Evolutionary conservation across 768 basidiomycete species (phyloP).

Genomic region (Cystobasidiopsis lactophilus): DNA sequence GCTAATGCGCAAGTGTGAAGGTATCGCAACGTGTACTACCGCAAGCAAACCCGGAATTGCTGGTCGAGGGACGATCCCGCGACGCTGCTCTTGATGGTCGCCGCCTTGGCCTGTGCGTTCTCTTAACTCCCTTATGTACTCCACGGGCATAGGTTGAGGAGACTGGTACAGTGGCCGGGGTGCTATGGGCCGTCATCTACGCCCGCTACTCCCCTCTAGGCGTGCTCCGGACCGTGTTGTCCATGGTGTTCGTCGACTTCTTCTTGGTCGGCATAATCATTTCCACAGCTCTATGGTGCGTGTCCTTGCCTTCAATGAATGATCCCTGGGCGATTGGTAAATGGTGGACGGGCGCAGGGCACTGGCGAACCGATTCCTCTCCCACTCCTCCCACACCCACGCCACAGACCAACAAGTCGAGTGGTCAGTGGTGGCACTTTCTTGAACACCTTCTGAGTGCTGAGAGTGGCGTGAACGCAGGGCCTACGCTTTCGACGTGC

Average conservation of each 20-base stretch:
- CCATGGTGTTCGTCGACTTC: conserved; percentile 79
- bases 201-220: conserved; percentile 37
- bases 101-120: conserved; percentile 50
- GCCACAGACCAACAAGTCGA: conserved; percentile 15
- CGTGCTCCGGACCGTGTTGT: conserved; percentile 38
- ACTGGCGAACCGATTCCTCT: conserved; percentile 16
- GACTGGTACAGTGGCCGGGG: conserved; percentile 39
- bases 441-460: conserved; percentile 31
- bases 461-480: conserved; percentile 26
- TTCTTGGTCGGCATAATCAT: conserved; percentile 50
- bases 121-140: neutral
- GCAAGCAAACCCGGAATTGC: conserved; percentile 47
- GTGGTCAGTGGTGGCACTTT: conserved; percentile 29
- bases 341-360: conserved; percentile 5
- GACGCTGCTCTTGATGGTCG: conserved; percentile 52
- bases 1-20: conserved; percentile 25
- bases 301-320: neutral
- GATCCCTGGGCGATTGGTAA: too few species aligned
- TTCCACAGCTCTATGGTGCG: conserved; percentile 56
- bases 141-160: neutral
- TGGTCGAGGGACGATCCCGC: conserved; percentile 81
- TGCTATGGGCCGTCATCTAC: conserved; percentile 73
- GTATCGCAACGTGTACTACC: conserved; percentile 91
- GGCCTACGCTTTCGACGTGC: conserved; percentile 91
- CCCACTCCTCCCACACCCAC: conserved; percentile 15